phyloP scores from a whole-genome alignment of 2,329 filamentous ascomycete species.

The Beauveria sp. region DNA sequence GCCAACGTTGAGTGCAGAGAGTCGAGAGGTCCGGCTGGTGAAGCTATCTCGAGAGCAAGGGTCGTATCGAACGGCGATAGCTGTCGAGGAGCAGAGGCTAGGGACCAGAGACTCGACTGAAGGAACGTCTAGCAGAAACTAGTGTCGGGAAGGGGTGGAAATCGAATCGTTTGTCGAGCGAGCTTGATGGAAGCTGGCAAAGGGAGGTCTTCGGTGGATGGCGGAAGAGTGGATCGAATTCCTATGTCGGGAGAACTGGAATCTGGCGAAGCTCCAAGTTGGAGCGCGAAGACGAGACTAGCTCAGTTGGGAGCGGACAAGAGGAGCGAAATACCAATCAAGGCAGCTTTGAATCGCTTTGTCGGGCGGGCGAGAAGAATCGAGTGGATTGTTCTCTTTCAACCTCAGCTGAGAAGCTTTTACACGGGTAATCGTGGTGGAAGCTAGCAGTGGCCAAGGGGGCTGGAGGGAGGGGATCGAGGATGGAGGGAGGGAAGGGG shows the following conservation, averaged over 20 bases:
- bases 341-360: slow-evolving; percentile 29
- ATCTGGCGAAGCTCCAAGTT: slow-evolving; percentile 1
- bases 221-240: slow-evolving; percentile 15
- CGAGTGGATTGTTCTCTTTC: not conserved
- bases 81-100: slow-evolving; percentile 1
- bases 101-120: not conserved
- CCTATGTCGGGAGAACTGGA: slow-evolving; percentile 9
- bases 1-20: not conserved
- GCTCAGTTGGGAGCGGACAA: slow-evolving; percentile 3
- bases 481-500: slow-evolving; percentile 8
- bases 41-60: slow-evolving; percentile 2
- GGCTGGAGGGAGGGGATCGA: not conserved
- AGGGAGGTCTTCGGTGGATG: slow-evolving; percentile 10
- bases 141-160: slow-evolving; percentile 7
- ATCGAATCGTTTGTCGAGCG: slow-evolving; percentile 4
- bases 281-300: not conserved
- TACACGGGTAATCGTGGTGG: not conserved
- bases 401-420: not conserved
- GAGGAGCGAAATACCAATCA: slow-evolving; percentile 32
- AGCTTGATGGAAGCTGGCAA: slow-evolving; percentile 9
- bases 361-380: slow-evolving; percentile 15
- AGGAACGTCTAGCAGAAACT: slow-evolving; percentile 5
- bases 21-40: not conserved
- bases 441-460: not conserved
- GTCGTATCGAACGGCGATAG: not conserved